A percentile compares a stretch with the other conserved stretches of the same genome.
Evolutionary conservation across 495 filamentous ascomycete genomes (phyloP).

Genomic region (Sordaria brevicollis): DNA sequence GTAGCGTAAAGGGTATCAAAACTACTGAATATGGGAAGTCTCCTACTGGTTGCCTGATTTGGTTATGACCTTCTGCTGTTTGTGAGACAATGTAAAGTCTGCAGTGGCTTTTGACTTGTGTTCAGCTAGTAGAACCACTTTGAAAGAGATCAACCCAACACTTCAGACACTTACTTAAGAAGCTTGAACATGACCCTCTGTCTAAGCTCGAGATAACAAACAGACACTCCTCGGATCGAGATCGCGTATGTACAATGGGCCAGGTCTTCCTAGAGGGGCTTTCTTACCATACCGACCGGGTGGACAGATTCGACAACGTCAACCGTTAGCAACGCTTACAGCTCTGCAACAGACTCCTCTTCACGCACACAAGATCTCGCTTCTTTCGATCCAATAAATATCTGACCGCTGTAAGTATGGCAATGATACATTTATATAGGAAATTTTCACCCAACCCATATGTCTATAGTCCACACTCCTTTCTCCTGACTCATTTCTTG

Average conservation of each 20-base stretch:
- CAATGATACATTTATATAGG: neutral
- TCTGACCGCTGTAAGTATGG: neutral
- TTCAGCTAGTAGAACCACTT: neutral
- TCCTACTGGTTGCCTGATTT: neutral
- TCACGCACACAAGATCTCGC: neutral
- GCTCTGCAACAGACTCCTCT: neutral
- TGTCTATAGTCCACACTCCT: constrained; percentile 8
- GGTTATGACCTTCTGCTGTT: neutral
- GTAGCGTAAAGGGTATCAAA: no score
- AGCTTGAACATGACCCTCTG: no score
- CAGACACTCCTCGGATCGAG: no score
- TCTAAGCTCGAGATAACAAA: no score
- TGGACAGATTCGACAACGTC: neutral
- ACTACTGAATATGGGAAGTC: neutral
- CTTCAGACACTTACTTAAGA: no score
- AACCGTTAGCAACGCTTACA: neutral
- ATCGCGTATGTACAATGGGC: no score
- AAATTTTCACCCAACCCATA: constrained; percentile 3
- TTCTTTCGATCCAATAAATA: neutral
- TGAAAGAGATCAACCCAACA: neutral
- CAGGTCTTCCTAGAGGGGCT: no score
- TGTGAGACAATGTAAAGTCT: neutral
- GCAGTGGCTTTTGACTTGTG: neutral
- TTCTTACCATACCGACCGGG: no score
- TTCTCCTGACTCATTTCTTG: constrained; percentile 16